Percentiles rank a stretch among this genome's conserved stretches.
Conservation (phyloP, 257 asterid genomes). For the Gardenia jasminoides region DNA sequence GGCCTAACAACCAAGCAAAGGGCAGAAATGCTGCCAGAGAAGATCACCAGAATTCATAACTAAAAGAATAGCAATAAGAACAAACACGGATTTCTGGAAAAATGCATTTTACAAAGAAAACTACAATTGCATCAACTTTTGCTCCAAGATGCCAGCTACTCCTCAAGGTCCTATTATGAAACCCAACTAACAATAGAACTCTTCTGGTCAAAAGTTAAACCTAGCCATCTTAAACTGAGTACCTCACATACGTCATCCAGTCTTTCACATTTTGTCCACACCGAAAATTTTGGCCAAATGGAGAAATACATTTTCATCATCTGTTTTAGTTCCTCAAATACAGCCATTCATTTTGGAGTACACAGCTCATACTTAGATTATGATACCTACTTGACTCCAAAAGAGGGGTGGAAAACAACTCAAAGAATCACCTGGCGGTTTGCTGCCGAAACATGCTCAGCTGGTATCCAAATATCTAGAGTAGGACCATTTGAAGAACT, state of each 20-base stretch:
- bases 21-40: background rate
- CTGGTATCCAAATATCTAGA: conserved; percentile 87
- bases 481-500: conserved; percentile 77
- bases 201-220: background rate
- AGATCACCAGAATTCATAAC: background rate
- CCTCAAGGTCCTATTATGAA: background rate
- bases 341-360: background rate
- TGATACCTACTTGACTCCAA: background rate
- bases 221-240: background rate
- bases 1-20: background rate
- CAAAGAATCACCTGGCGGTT: conserved; percentile 78
- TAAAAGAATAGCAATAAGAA: background rate
- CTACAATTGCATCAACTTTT: background rate
- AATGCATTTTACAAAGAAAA: background rate
- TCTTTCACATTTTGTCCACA: background rate
- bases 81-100: background rate
- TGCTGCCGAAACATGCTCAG: conserved; percentile 89
- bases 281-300: background rate
- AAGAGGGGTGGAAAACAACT: background rate
- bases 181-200: background rate
- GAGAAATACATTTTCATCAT: background rate
- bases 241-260: background rate
- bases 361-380: background rate
- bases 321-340: background rate
- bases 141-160: background rate